These are phyloP conservation scores for Durusdinium trenchii DNA, from an alignment of 73 alveolate genomes.

Conservation along the genomic window DNA sequence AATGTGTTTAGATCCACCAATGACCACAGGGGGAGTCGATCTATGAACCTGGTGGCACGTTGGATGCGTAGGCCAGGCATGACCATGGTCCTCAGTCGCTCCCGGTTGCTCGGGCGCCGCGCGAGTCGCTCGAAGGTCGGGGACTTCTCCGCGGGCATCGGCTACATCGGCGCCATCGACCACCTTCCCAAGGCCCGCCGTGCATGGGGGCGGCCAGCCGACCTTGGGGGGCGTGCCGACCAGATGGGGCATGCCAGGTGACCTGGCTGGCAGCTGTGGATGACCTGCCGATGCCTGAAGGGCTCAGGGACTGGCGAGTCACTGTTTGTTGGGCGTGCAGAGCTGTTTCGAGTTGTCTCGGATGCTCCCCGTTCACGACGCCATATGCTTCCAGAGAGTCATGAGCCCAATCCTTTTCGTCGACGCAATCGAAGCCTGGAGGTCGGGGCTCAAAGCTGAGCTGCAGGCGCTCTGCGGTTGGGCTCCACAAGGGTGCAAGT, in stretches of 20 bases:
- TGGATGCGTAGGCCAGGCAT: neutral
- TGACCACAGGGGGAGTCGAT: neutral
- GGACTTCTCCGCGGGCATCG: conserved; percentile 60
- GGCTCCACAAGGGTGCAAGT: no score
- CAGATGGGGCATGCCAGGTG: neutral
- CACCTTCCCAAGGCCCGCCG: conserved; percentile 22
- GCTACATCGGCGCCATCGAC: conserved; percentile 93
- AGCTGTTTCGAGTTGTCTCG: no score
- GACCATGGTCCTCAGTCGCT: neutral
- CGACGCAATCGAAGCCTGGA: no score
- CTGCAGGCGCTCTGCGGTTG: no score
- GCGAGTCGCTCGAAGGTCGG: conserved; percentile 30
- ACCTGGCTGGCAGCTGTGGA: conserved; percentile 28
- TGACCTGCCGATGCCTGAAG: neutral
- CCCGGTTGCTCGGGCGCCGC: neutral
- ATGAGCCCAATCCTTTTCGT: no score
- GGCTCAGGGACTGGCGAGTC: no score
- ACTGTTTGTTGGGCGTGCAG: no score
- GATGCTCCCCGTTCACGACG: no score
- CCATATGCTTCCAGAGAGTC: no score
- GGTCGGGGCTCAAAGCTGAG: no score
- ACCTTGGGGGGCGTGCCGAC: neutral
- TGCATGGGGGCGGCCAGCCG: neutral
- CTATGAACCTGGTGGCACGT: neutral
- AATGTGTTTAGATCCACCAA: neutral